These are phyloP conservation scores for Geranomyces michiganensis DNA, from an alignment of 192 early-diverging fungal genomes.

Conservation along the genomic window DNA sequence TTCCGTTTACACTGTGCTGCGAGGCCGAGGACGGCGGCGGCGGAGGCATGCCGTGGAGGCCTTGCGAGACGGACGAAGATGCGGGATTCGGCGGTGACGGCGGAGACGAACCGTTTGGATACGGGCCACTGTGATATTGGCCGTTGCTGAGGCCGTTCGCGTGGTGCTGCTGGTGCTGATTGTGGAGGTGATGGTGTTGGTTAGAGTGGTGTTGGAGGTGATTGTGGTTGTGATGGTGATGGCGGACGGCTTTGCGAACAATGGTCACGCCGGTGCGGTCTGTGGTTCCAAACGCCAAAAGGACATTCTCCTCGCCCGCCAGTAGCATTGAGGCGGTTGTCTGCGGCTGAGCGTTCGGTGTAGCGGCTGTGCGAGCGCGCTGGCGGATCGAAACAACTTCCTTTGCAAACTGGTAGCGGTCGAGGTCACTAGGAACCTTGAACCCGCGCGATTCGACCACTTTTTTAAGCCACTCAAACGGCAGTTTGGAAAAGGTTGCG, in stretches of 20 bases:
- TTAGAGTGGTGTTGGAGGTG: neutral
- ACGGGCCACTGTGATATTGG: neutral
- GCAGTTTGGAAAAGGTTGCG: constrained; percentile 53
- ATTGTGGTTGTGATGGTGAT: constrained; percentile 3
- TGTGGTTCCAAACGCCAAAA: constrained; percentile 56
- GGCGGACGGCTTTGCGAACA: constrained; percentile 53
- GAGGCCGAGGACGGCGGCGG: neutral
- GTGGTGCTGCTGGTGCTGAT: too few relatives aligned
- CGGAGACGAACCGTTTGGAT: neutral
- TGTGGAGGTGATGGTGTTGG: neutral
- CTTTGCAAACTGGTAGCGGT: constrained; percentile 63
- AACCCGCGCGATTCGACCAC: constrained; percentile 59
- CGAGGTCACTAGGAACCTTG: constrained; percentile 60
- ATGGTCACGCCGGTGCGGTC: constrained; percentile 54
- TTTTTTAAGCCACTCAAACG: constrained; percentile 66
- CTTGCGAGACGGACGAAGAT: too few relatives aligned
- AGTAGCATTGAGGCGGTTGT: constrained; percentile 19
- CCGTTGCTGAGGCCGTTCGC: too few relatives aligned
- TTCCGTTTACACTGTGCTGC: neutral
- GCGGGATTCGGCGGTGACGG: neutral
- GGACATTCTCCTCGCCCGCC: constrained; percentile 63
- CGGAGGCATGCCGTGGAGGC: too few relatives aligned
- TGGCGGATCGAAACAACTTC: constrained; percentile 52
- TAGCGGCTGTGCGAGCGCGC: neutral
- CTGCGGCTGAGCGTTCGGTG: neutral